These are phyloP conservation scores for Penicillium chermesinum DNA, from an alignment of 495 filamentous ascomycete species.

Conservation along the genomic window DNA sequence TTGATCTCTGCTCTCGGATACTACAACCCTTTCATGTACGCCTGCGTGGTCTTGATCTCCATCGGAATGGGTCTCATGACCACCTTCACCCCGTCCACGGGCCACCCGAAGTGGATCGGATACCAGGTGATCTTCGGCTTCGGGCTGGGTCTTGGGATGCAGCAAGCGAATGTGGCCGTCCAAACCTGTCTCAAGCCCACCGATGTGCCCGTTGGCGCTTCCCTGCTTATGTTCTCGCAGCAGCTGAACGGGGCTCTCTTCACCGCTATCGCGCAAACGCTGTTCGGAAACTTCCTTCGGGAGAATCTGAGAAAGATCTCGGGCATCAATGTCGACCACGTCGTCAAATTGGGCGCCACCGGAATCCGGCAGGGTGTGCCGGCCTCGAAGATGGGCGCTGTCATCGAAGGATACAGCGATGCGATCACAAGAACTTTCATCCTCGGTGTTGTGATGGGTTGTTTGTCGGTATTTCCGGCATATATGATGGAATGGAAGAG, in stretches of 20 bases:
- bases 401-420: constrained; percentile 1
- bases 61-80: constrained; percentile 49
- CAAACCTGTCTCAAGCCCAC: constrained; percentile 21
- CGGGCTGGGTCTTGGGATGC: constrained; percentile 23
- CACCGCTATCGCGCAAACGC: constrained; percentile 48
- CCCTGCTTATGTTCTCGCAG: constrained; percentile 36
- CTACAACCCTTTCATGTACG: constrained; percentile 9
- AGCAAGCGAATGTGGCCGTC: constrained; percentile 29
- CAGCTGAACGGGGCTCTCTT: constrained; percentile 57
- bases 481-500: constrained; percentile 1
- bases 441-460: constrained; percentile 1
- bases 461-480: neutral
- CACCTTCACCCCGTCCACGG: constrained; percentile 41
- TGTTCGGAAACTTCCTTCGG: constrained; percentile 19
- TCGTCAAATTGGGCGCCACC: constrained; percentile 8
- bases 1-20: neutral
- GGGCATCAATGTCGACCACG: neutral
- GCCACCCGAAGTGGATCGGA: constrained; percentile 39
- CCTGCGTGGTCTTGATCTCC: constrained; percentile 16
- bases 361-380: constrained; percentile 6
- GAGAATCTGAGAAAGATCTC: constrained; percentile 2
- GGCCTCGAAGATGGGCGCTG: constrained; percentile 1
- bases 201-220: constrained; percentile 25
- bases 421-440: constrained; percentile 4
- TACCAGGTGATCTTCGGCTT: constrained; percentile 27